Evolutionary conservation across 2,329 filamentous ascomycete species (phyloP).

Genomic region (Pseudogymnoascus pannorum): DNA sequence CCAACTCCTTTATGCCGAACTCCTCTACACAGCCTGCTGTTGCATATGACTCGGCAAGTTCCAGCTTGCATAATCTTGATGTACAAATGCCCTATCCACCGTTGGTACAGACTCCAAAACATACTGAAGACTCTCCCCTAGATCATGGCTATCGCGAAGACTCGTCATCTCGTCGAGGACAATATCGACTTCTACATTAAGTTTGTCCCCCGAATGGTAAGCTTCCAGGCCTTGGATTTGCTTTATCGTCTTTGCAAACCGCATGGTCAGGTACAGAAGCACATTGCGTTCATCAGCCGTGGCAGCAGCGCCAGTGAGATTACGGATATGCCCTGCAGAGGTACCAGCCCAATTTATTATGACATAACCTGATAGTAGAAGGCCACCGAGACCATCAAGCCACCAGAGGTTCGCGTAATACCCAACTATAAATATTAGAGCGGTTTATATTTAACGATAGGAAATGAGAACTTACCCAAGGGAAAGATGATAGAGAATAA

Average conservation of each 20-base stretch:
- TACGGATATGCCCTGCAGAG: slow-evolving; percentile 50
- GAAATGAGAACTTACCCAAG: slow-evolving; percentile 28
- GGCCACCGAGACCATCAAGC: slow-evolving; percentile 56
- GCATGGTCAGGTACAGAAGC: slow-evolving; percentile 51
- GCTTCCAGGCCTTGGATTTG: slow-evolving; percentile 48
- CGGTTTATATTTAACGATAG: background rate
- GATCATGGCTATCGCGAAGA: slow-evolving; percentile 47
- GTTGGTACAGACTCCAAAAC: slow-evolving; percentile 44
- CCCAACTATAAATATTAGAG: slow-evolving; percentile 37
- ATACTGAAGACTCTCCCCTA: slow-evolving; percentile 57
- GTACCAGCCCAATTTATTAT: slow-evolving; percentile 63
- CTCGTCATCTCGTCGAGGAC: slow-evolving; percentile 47
- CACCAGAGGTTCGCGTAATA: slow-evolving; percentile 54
- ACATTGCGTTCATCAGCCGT: slow-evolving; percentile 45
- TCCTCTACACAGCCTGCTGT: slow-evolving; percentile 20
- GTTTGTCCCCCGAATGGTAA: slow-evolving; percentile 55
- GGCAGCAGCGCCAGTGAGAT: slow-evolving; percentile 51
- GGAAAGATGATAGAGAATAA: slow-evolving; percentile 56
- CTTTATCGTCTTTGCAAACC: slow-evolving; percentile 45
- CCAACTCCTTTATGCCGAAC: background rate
- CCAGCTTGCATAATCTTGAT: slow-evolving; percentile 32
- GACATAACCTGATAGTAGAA: slow-evolving; percentile 56
- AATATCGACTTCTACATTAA: slow-evolving; percentile 57
- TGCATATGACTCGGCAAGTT: slow-evolving; percentile 31
- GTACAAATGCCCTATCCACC: slow-evolving; percentile 35